Evolutionary conservation across 495 filamentous ascomycete genomes (phyloP).

Genomic region (Gamarada debralockiae): DNA sequence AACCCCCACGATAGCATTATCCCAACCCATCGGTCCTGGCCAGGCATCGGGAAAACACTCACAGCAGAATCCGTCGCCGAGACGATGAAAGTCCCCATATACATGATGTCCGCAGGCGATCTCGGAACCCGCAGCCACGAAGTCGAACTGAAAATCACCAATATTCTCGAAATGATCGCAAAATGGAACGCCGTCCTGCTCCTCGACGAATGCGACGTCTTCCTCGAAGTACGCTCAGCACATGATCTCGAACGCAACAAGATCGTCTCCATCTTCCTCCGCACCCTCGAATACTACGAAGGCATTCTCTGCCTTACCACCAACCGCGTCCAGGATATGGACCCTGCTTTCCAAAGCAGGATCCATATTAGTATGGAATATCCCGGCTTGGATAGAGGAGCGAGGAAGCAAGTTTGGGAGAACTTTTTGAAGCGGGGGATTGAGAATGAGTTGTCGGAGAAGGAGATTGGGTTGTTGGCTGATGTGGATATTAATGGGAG

Average conservation of each 20-base stretch:
- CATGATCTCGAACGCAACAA: conserved; percentile 21
- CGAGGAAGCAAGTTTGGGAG: conserved; percentile 14
- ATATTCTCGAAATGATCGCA: conserved; percentile 37
- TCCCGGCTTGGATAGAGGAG: conserved; percentile 5
- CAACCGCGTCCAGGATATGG: conserved; percentile 19
- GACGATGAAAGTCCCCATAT: conserved; percentile 17
- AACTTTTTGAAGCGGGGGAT: conserved; percentile 13
- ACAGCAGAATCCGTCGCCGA: conserved; percentile 46
- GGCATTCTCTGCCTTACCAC: conserved; percentile 22
- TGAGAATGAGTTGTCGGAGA: conserved; percentile 10
- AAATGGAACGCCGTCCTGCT: conserved; percentile 42
- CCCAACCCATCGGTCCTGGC: too few relatives aligned
- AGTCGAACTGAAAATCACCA: conserved; percentile 38
- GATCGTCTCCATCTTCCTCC: conserved; percentile 24
- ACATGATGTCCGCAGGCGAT: conserved; percentile 22
- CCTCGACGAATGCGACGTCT: conserved; percentile 38
- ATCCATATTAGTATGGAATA: conserved; percentile 22
- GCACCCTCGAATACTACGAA: conserved; percentile 23
- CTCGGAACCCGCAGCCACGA: conserved; percentile 6
- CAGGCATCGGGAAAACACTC: conserved; percentile 56
- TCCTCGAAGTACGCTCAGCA: conserved; percentile 27
- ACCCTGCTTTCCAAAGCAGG: conserved; percentile 18
- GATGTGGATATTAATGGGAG: conserved; percentile 22
- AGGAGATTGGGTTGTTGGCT: conserved; percentile 10
- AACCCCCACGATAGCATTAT: too few relatives aligned